Percentiles rank a stretch among this genome's conserved stretches.
Conservation (phyloP, 2,329 filamentous ascomycete genomes). For the Alternaria sp. region DNA sequence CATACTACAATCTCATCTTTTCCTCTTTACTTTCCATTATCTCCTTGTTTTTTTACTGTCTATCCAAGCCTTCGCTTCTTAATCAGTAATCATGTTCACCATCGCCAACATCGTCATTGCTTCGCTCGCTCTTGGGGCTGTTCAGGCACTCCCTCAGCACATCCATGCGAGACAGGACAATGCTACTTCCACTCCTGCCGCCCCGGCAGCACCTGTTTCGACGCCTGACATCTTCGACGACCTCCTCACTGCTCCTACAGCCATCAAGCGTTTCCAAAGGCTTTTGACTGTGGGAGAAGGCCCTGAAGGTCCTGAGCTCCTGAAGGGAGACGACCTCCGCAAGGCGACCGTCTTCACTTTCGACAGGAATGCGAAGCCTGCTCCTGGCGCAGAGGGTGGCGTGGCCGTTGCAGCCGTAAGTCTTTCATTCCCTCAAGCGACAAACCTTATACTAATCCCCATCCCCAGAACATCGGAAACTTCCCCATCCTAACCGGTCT, state of each 20-base stretch:
- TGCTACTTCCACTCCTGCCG: constrained; percentile 8
- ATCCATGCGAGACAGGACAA: not conserved
- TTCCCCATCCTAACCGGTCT: constrained; percentile 51
- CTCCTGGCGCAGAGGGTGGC: constrained; percentile 62
- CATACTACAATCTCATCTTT: constrained; percentile 29
- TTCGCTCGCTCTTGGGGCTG: constrained; percentile 39
- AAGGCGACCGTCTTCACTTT: constrained; percentile 68
- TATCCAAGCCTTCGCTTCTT: constrained; percentile 26
- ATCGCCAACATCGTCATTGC: constrained; percentile 44
- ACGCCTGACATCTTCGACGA: constrained; percentile 35
- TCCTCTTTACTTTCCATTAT: constrained; percentile 23
- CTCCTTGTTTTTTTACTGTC: constrained; percentile 26
- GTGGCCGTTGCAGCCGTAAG: constrained; percentile 35
- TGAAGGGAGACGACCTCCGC: constrained; percentile 39
- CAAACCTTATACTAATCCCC: not conserved
- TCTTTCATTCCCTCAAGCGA: not conserved
- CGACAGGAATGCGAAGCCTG: constrained; percentile 51
- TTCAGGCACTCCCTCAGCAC: constrained; percentile 39
- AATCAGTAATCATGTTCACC: constrained; percentile 43
- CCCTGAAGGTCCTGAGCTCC: constrained; percentile 21
- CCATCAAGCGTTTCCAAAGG: constrained; percentile 49
- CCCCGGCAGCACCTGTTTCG: constrained; percentile 13
- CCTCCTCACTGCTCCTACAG: constrained; percentile 42
- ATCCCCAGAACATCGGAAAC: constrained; percentile 43
- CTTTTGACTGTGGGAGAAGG: constrained; percentile 40